phyloP scores from a whole-genome alignment of 2,329 filamentous ascomycete species.

The Aspergillus pseudoterreus region DNA sequence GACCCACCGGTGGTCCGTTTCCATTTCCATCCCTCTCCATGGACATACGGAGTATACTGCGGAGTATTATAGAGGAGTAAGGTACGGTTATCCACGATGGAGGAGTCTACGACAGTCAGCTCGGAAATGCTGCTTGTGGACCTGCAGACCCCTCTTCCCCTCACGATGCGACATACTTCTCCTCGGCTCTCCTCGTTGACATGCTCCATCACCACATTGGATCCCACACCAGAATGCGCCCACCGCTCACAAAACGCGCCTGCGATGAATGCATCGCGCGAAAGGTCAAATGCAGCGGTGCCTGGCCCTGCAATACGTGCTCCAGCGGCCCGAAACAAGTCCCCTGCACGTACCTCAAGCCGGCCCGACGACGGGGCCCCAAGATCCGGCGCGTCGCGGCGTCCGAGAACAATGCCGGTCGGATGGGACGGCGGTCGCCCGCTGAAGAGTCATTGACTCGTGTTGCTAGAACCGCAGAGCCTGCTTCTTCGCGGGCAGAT shows the following conservation, averaged over 20 bases:
- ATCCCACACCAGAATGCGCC: slow-evolving; percentile 4
- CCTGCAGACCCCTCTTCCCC: not conserved
- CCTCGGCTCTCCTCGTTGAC: not conserved
- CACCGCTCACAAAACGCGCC: slow-evolving; percentile 23
- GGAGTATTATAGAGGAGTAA: too few relatives aligned
- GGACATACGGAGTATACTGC: too few relatives aligned
- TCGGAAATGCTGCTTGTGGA: too few relatives aligned
- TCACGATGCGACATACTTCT: not conserved
- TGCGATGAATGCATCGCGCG: slow-evolving; percentile 28
- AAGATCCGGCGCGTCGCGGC: slow-evolving; percentile 12
- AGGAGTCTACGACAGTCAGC: too few relatives aligned
- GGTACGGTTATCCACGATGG: too few relatives aligned
- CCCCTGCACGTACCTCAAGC: slow-evolving; percentile 25
- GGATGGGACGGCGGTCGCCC: not conserved
- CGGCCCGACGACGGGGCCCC: slow-evolving; percentile 24
- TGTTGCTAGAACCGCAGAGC: too few relatives aligned
- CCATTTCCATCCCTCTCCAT: too few relatives aligned
- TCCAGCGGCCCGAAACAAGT: slow-evolving; percentile 15
- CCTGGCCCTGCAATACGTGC: slow-evolving; percentile 27
- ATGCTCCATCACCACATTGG: not conserved
- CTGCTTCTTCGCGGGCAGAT: too few relatives aligned
- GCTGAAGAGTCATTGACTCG: not conserved
- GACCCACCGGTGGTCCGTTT: not conserved
- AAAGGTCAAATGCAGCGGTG: slow-evolving; percentile 28
- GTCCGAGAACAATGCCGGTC: not conserved